Evolutionary conservation across 495 filamentous ascomycete species (phyloP), one percentile per base, ranked within the genome.

Genomic region (Neurospora africana): DNA sequence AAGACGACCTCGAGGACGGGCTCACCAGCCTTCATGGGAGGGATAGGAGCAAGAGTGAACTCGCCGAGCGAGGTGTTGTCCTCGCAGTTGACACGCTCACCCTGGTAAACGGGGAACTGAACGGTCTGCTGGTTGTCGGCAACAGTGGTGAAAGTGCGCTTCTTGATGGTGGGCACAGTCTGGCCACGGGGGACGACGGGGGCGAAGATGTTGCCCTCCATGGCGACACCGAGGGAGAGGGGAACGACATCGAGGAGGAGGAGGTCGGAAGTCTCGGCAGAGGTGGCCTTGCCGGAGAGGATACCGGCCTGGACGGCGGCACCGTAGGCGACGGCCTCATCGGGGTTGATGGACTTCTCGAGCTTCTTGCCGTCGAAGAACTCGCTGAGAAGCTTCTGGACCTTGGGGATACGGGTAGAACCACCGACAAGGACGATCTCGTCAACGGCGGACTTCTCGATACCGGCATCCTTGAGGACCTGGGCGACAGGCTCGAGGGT

Each of bases 201-300:
- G 70, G 96, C 95, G 80, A 99, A 98, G 84, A 99, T 98, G 87
- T 98, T 98, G 78, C 95, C 95, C 86, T 98, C 95, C 96, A 98
- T 99, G 78, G 96, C 96, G 78, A 99, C 96, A 92, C 96, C 95
- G 27, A 99, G 91, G 71, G 95, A 98, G 44, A 99, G 93, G 79
- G 95, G 96, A 77, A 95, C 91, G 76, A 99, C 96, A 82, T 99
- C 95, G 81, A 99, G 88, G 53, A 99, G 89, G 74, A 99, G 90
- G 82, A 99, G 92, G 84, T 98, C 95, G 79, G 91, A 91, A 78
- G 95, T 97, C 76, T 94, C 93, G 83, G 95, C 95, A 71, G 94
- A 97, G 72, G 92, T 95, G 77, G 93, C 93, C 86, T 98, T 96
- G 83, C 95, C 95, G 70, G 94, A 97, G 75, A 99, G 91, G 82